These are phyloP conservation scores for Tolypocladium guangdongense DNA, from an alignment of 2,329 filamentous ascomycete species.

Conservation along the genomic window DNA sequence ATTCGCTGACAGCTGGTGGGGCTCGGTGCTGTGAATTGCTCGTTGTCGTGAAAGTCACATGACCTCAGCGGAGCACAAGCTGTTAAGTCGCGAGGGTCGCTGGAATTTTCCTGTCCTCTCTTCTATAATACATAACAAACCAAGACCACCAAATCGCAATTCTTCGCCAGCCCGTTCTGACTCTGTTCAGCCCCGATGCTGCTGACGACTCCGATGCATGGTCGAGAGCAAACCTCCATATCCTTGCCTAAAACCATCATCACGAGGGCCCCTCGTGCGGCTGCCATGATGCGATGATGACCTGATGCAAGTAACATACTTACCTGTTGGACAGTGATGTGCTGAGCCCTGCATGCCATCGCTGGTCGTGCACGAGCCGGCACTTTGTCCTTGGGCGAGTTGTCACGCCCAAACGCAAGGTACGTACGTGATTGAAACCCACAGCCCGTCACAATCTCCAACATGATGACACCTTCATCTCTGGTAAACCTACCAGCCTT, in stretches of 20 bases:
- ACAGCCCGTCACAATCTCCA: neutral
- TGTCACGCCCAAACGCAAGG: neutral
- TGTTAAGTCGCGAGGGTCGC: neutral
- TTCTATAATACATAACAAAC: constrained; percentile 18
- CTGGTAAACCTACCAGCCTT: constrained; percentile 30
- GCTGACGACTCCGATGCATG: constrained; percentile 42
- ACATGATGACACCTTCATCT: constrained; percentile 27
- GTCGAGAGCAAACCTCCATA: constrained; percentile 45
- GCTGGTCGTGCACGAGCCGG: neutral
- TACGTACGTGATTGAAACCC: neutral
- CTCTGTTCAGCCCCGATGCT: constrained; percentile 20
- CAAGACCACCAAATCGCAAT: constrained; percentile 35
- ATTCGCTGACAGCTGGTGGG: neutral
- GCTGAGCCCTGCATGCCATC: neutral
- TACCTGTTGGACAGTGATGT: neutral
- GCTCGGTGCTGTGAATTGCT: neutral
- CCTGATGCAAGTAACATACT: constrained; percentile 52
- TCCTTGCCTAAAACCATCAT: constrained; percentile 59
- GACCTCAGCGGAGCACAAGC: neutral
- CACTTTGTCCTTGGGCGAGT: neutral
- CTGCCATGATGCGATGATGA: constrained; percentile 58
- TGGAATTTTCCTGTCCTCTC: constrained; percentile 5
- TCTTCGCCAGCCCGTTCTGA: constrained; percentile 25
- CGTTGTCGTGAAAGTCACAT: neutral
- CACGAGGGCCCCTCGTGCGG: constrained; percentile 55